Evolutionary conservation across 179 eudicot species (phyloP), one percentile per base, ranked within the genome.

Genomic region (Heliamphora pulchella): DNA sequence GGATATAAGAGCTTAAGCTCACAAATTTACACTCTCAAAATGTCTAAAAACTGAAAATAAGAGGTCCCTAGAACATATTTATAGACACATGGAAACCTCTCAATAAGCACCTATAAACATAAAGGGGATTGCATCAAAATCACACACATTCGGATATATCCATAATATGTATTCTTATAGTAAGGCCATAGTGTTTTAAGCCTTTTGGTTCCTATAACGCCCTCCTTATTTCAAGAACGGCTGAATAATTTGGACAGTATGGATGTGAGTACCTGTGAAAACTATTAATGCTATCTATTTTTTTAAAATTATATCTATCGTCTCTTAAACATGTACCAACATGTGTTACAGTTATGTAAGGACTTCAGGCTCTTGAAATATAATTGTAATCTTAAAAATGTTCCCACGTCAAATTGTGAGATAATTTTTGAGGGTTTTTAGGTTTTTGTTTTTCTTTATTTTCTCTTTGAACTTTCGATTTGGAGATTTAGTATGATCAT

Each of bases 181-280:
- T 31, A 31, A 31, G 39, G 39, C 39, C 39, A 31, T 31, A 71
- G 62, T 11, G 18, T 73, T 73, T 53, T 13, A 2, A 50, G 15
- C 22, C 41, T 75, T 74, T 14, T 74, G 77, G n/a, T 72, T 75
- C 78, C 66, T 17, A 41, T 22, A 62, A 62, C 18, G 9, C 8
- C 22, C 22, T 62, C 5, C 5, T 1, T 17, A 62, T 4, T 62
- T 62, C 31, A 4, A 17, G 66, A 18, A 18, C 9, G 39, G 39
- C 39, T 62, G 66, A 8, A 22, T 62, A 18, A 62, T 62, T 62
- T 62, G 17, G 17, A 4, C 11, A n/a, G 3, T 62, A 4, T 62
- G 20, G 8, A 3, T n/a, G 3, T n/a, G 66, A n/a, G 31, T n/a
- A 62, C 66, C 22, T n/a, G 66, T 62, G 31, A 18, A 62, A 62